Percentiles rank a stretch among this genome's conserved stretches.
These are phyloP conservation scores for Penicillium canariense DNA, from an alignment of 495 filamentous ascomycete species.

Conservation along the genomic window DNA sequence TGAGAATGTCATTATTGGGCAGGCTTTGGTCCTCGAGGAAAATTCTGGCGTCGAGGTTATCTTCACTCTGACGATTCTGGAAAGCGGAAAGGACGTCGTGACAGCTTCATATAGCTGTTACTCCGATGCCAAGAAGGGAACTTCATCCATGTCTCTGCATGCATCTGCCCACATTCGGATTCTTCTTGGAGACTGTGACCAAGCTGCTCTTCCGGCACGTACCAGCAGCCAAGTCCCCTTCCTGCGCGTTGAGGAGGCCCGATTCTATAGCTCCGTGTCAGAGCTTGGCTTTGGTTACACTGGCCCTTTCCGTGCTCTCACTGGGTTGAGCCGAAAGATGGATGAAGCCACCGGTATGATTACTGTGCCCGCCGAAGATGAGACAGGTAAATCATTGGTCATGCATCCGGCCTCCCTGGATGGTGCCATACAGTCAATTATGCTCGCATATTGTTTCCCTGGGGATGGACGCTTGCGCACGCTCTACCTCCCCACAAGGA, in stretches of 20 bases:
- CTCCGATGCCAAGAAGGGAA: slow-evolving; percentile 19
- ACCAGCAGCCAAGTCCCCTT: not conserved
- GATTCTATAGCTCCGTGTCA: slow-evolving; percentile 39
- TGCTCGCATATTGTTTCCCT: slow-evolving; percentile 39
- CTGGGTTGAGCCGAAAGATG: slow-evolving; percentile 23
- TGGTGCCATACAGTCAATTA: slow-evolving; percentile 40
- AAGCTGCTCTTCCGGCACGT: slow-evolving; percentile 13
- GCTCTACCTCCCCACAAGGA: slow-evolving; percentile 27
- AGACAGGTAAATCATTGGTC: slow-evolving; percentile 2
- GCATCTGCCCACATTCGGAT: slow-evolving; percentile 20
- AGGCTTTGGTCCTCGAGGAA: slow-evolving; percentile 52
- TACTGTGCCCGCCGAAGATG: slow-evolving; percentile 7
- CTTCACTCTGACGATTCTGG: slow-evolving; percentile 30
- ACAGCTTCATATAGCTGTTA: slow-evolving; percentile 20
- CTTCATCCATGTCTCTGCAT: slow-evolving; percentile 18
- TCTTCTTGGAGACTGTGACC: slow-evolving; percentile 5
- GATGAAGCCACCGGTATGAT: slow-evolving; percentile 23
- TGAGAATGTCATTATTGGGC: slow-evolving; percentile 37
- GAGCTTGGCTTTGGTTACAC: slow-evolving; percentile 35
- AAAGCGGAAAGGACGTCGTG: not conserved
- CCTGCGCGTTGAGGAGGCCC: slow-evolving; percentile 15
- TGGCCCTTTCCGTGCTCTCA: slow-evolving; percentile 27
- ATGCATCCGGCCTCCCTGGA: slow-evolving; percentile 44
- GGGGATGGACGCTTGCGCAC: slow-evolving; percentile 29
- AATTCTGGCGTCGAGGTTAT: slow-evolving; percentile 43